A percentile compares a stretch with the other conserved stretches of the same genome.
These are phyloP conservation scores for Eucalyptus curtisii DNA, from an alignment of 345 rosid genomes.

Conservation along the genomic window DNA sequence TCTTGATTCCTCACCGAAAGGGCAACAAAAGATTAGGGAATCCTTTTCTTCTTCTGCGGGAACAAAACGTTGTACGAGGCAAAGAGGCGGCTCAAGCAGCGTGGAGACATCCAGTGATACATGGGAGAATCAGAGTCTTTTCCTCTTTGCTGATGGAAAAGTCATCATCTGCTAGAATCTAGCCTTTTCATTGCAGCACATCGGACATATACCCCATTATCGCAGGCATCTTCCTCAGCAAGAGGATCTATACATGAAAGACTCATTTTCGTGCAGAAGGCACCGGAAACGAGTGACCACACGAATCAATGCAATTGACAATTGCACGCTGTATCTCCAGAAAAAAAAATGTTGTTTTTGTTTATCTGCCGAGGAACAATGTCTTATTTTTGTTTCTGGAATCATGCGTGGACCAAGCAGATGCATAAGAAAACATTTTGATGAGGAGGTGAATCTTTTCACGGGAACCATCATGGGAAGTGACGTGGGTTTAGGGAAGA, in stretches of 20 bases:
- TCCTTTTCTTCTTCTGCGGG: neutral
- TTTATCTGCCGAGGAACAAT: neutral
- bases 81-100: neutral
- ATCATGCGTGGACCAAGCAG: neutral
- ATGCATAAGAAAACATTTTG: neutral
- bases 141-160: neutral
- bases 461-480: neutral
- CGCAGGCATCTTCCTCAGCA: neutral
- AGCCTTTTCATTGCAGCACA: neutral
- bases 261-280: neutral
- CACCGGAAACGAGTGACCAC: neutral
- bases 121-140: neutral
- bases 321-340: neutral
- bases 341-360: neutral
- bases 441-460: neutral
- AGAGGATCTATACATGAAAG: neutral
- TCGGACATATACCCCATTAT: neutral
- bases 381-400: neutral
- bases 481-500: neutral
- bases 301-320: neutral
- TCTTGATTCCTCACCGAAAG: neutral
- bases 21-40: neutral
- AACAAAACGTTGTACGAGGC: neutral
- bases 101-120: neutral
- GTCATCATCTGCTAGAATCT: neutral